Base-by-base conservation (phyloP, 2,329 filamentous ascomycete genomes). In the Graphium sp. region DNA sequence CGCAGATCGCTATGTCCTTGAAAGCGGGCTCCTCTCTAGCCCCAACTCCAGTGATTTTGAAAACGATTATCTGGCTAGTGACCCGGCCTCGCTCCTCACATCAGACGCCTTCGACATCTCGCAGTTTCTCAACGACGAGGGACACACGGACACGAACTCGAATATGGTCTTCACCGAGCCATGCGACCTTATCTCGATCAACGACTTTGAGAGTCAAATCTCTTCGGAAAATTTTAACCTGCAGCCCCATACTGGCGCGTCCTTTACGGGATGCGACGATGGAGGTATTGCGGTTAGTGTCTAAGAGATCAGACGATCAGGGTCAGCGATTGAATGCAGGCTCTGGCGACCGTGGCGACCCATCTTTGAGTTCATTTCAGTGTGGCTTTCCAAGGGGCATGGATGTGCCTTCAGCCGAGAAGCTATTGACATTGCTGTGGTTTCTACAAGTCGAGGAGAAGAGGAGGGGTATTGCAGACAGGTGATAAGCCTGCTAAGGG, bases 161-260 rank as follows among this genome's bases (percentile, higher is more conserved):
- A 60, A 42, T 50, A 55, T 54, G 53, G 60, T 48, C 56, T 54
- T 55, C 51, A 58, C 51, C 52, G n/a, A n/a, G n/a, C n/a, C n/a
- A n/a, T n/a, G n/a, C n/a, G n/a, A n/a, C n/a, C n/a, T n/a, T n/a
- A n/a, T n/a, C n/a, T n/a, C n/a, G n/a, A n/a, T 63, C 54, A 50
- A 58, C 58, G 55, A 71, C 60, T 48, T 53, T 70, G 57, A 65
- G 65, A 62, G 55, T 67, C 58, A 64, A 59, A 44, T 60, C 60
- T 53, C 66, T 71, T 53, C 59, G 57, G 56, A 69, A 62, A 58
- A 70, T 75, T 52, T 64, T 75, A 65, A 66, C 72, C 68, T 66
- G 72, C 72, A 76, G 70, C 71, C 71, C 70, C 65, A 63, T 56
- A 52, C 62, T 76, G 72, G 72, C 72, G 72, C 72, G 72, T 76